Evolutionary conservation across 305 asterid genomes (phyloP).

Genomic region (Ajuga reptans): DNA sequence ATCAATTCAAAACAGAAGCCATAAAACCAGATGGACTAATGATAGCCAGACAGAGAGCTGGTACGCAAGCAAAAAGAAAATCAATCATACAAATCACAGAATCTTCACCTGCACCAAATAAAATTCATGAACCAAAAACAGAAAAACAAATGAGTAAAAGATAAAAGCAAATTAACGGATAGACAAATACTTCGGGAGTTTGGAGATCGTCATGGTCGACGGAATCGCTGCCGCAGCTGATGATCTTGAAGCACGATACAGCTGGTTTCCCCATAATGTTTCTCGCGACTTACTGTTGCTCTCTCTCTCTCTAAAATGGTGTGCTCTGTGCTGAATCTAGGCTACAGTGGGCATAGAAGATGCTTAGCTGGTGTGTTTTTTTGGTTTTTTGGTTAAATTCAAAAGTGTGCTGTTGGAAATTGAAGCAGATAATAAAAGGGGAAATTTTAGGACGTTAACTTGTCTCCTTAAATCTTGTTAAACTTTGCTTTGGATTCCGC

Average conservation of each 20-base stretch:
- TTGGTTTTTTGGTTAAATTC: not conserved
- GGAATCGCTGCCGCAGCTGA: slow-evolving; percentile 68
- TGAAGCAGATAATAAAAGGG: slow-evolving; percentile 30
- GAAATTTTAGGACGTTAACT: slow-evolving; percentile 44
- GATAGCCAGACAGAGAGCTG: not conserved
- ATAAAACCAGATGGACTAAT: slow-evolving; percentile 11
- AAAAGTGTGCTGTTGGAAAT: slow-evolving; percentile 37
- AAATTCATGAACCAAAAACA: not conserved
- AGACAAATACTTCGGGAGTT: slow-evolving; percentile 45
- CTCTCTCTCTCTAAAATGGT: slow-evolving; percentile 4
- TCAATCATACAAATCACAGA: not conserved
- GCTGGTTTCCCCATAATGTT: slow-evolving; percentile 60
- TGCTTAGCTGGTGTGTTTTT: not conserved
- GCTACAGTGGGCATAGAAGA: slow-evolving; percentile 19
- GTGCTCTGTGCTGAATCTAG: not conserved
- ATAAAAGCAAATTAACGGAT: not conserved
- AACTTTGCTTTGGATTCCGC: slow-evolving; percentile 39
- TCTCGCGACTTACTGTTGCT: not conserved
- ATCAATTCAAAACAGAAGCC: slow-evolving; percentile 12
- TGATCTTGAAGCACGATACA: slow-evolving; percentile 76
- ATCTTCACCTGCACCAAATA: slow-evolving; percentile 1
- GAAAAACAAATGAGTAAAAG: not conserved
- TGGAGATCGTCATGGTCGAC: slow-evolving; percentile 69
- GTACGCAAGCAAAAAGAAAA: not conserved
- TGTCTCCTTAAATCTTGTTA: slow-evolving; percentile 41